Evolutionary conservation across 495 filamentous ascomycete genomes (phyloP).

Genomic region (Annulohypoxylon bovei): DNA sequence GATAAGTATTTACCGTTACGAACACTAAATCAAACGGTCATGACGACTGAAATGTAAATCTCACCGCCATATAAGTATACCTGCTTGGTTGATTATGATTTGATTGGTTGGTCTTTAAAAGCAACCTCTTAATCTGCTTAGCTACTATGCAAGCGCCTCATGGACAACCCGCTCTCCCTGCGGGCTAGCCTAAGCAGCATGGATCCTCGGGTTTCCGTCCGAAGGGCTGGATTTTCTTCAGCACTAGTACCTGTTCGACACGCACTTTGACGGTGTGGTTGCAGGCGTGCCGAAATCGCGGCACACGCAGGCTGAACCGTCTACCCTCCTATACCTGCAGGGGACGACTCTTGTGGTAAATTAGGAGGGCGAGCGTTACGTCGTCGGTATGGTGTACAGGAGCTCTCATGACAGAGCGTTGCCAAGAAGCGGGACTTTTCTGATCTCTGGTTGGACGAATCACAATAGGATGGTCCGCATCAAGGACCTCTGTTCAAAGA

Average conservation of each 20-base stretch:
- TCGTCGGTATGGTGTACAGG: background rate
- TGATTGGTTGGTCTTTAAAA: conserved; percentile 25
- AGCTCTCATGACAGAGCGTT: conserved; percentile 1
- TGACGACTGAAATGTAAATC: background rate
- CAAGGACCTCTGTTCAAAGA: background rate
- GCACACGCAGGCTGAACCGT: conserved; percentile 15
- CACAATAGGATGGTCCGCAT: background rate
- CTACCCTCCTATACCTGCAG: background rate
- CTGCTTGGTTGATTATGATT: background rate
- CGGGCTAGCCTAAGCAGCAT: background rate
- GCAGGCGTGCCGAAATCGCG: conserved; percentile 17
- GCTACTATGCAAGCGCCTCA: conserved; percentile 1
- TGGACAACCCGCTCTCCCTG: conserved; percentile 6
- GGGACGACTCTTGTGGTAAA: background rate
- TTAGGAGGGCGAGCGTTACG: background rate
- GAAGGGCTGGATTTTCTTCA: conserved; percentile 34
- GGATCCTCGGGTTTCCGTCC: conserved; percentile 6
- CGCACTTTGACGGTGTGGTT: conserved; percentile 14
- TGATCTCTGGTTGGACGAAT: conserved; percentile 2
- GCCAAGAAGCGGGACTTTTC: conserved; percentile 6
- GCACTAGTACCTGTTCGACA: conserved; percentile 18
- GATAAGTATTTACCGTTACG: conserved; percentile 10
- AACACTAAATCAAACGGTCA: conserved; percentile 1
- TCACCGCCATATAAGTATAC: conserved; percentile 33
- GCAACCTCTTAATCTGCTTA: conserved; percentile 18